Base-by-base conservation (phyloP, 805 yeast genomes). In the Metschnikowia peoriensis region DNA sequence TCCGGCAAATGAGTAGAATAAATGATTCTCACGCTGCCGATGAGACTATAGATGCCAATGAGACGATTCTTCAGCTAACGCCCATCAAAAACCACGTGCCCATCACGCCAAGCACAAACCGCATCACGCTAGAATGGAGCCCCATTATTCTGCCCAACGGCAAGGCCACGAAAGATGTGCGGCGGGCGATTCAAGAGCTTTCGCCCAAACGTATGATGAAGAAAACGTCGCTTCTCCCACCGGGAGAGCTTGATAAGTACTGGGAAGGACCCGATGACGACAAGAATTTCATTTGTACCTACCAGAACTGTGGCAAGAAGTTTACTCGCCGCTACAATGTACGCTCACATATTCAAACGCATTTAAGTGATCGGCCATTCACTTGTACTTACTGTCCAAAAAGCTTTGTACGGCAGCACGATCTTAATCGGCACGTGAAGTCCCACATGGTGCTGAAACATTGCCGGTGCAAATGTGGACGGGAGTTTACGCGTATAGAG, bases 321-420 rank as follows among this genome's bases (percentile, higher is more conserved):
- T 93, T 94, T 70, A 84, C 91, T 7, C 78, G 99, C 64, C 78
- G 97, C 44, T 96, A 96, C 69, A 94, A 94, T 63, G 89, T 90
- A 11, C 76, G 98, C 56, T 89, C 97, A 0, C 99, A 94, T 68
- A 92, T 94, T 51, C 99, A 94, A 67, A 94, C 99, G 0, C 99
- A 94, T 75, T 71, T 94, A 46, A 85, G 93, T 66, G 99, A 96
- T 67, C 76, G 97, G 57, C 99, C 99, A 1, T 93, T 89, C 69
- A 73, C 79, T 0, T 94, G 99, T 71, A 74, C 75, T 3, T 76
- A 77, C 41, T 94, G 99, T 69, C 79, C 82, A 4, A 89, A 92
- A 60, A 81, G 89, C 38, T 94, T 94, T 73, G 99, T 94, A 27
- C 80, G 99, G 56, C 97, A 93, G 57, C 99, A 94, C 66, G 99